Evolutionary conservation across 768 basidiomycete species (phyloP), one percentile per base, ranked within the genome.

Genomic region (Kondoa malvinella): DNA sequence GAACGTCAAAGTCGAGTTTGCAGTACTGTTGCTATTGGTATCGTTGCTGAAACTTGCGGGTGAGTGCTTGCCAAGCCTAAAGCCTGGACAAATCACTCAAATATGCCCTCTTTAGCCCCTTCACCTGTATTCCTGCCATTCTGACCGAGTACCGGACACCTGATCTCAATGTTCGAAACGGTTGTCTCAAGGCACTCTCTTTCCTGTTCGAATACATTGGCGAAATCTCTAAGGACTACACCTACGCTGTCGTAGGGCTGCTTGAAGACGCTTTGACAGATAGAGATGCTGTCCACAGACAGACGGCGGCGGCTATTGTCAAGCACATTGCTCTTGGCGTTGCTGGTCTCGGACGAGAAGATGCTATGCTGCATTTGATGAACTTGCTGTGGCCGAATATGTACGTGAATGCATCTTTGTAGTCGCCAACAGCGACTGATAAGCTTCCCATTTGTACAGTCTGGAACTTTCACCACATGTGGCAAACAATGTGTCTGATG

Each of bases 181-280:
- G 95, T 69, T 99, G 95, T 83, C 81, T 99, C 71, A 99, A 97
- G 77, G 94, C 95, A 0, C 82, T 99, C 25, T 92, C 95, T 0
- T 99, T 97, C 82, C 89, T 99, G 66, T 99, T 97, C 76, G 95
- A 97, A 82, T 99, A 99, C 75, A 92, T 97, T 71, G 95, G 95
- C 85, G 61, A 95, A 88, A 80, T 96, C 92, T 64, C 92, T 85
- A 80, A 79, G 72, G 95, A 94, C 79, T 99, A 97, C 76, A 87
- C 87, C 75, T 90, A 96, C 78, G 95, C 92, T 0, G 92, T 96
- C 40, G 89, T 97, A 66, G 94, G 92, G 16, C 90, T 97, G 84
- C 85, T 99, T 34, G 95, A 99, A 78, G 95, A 99, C 73, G 95
- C 95, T 3, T 82, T 97, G 57, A 97, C 95, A 30, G 95, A 99